These are phyloP conservation scores for Babesia bovis DNA, from an alignment of 169 alveolate species.

Conservation along the genomic window DNA sequence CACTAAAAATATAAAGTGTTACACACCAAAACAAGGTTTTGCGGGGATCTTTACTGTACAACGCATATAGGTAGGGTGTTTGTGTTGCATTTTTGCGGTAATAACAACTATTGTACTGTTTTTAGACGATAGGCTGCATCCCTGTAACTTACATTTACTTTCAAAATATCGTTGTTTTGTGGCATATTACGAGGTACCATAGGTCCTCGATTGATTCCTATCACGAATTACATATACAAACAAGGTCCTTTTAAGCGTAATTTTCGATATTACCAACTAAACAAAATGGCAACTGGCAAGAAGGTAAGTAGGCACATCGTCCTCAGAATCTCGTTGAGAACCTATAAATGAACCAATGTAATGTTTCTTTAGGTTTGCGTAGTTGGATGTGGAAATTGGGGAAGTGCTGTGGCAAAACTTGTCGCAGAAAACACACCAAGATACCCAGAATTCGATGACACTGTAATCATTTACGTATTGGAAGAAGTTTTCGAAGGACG, in stretches of 20 bases:
- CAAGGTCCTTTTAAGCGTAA: background rate
- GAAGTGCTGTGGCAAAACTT: constrained; percentile 82
- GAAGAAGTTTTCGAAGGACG: constrained; percentile 85
- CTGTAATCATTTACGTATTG: constrained; percentile 83
- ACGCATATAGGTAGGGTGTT: too few species aligned
- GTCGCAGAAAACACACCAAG: constrained; percentile 72
- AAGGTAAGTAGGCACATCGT: too few species aligned
- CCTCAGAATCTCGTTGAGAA: too few species aligned
- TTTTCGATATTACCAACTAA: background rate
- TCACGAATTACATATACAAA: background rate
- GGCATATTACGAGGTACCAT: background rate
- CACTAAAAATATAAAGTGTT: too few species aligned
- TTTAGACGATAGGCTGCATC: too few species aligned
- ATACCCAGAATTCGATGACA: constrained; percentile 65
- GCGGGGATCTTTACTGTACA: too few species aligned
- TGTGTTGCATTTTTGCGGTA: too few species aligned
- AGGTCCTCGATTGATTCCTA: background rate
- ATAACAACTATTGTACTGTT: too few species aligned
- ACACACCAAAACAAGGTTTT: too few species aligned
- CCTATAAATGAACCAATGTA: too few species aligned
- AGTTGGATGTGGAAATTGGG: constrained; percentile 88
- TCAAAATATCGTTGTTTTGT: background rate
- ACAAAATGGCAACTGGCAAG: constrained; percentile 13
- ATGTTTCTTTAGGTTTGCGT: constrained; percentile 72
- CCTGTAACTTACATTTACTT: background rate